Conservation (phyloP, 345 rosid genomes). For the Lepidium aucheri region DNA sequence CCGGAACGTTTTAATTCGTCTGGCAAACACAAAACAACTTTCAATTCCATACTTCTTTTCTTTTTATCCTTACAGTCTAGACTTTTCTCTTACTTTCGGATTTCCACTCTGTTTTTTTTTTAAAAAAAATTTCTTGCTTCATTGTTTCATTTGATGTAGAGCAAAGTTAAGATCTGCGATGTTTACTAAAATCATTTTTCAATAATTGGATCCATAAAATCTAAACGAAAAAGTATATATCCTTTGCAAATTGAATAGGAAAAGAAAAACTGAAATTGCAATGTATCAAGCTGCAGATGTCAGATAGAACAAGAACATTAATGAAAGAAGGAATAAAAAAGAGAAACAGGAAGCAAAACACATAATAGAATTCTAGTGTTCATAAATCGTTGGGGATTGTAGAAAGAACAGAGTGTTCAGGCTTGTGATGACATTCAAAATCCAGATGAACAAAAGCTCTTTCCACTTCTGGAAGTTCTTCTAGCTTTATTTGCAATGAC, state of each 20-base stretch:
- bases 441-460: slow-evolving; percentile 92
- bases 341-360: background rate
- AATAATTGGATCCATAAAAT: too few relatives aligned
- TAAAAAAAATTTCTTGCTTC: too few relatives aligned
- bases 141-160: too few relatives aligned
- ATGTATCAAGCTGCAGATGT: background rate
- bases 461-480: slow-evolving; percentile 79
- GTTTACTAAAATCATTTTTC: too few relatives aligned
- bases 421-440: slow-evolving; percentile 81
- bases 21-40: background rate
- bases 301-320: background rate
- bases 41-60: background rate
- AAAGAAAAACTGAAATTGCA: background rate
- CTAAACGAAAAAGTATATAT: too few relatives aligned
- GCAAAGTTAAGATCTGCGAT: too few relatives aligned
- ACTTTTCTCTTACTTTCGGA: background rate
- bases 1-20: slow-evolving; percentile 15
- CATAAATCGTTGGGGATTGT: slow-evolving; percentile 46
- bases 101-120: background rate
- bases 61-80: slow-evolving; percentile 1
- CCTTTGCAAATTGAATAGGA: background rate
- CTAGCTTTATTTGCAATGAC: slow-evolving; percentile 67
- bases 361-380: background rate
- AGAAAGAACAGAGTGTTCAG: slow-evolving; percentile 69
- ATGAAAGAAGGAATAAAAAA: background rate